These are phyloP conservation scores for Amniculicola lignicola DNA, from an alignment of 495 filamentous ascomycete genomes.

Conservation along the genomic window DNA sequence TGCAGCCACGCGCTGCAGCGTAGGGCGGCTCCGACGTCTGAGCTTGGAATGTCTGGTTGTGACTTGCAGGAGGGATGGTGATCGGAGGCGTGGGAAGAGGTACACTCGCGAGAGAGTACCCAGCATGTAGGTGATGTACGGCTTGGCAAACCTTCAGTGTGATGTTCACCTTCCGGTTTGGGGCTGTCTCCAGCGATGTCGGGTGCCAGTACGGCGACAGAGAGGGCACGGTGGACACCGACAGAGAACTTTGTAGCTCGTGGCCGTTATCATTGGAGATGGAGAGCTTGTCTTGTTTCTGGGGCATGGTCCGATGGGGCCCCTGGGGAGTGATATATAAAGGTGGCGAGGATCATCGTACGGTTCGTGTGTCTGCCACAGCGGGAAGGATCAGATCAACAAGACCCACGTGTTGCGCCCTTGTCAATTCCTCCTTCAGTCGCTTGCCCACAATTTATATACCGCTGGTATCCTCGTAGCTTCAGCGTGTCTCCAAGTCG, in stretches of 20 bases:
- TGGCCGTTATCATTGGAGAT: constrained; percentile 14
- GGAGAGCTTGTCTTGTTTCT: neutral
- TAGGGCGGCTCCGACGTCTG: constrained; percentile 17
- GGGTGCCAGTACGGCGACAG: neutral
- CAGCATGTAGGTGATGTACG: constrained; percentile 15
- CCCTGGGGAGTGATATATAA: constrained; percentile 2
- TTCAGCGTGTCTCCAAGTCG: neutral
- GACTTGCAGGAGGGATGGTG: neutral
- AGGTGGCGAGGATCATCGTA: constrained; percentile 10
- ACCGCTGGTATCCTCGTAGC: neutral
- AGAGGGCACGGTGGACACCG: neutral
- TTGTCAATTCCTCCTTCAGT: neutral
- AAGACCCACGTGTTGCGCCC: neutral
- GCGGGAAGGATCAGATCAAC: constrained; percentile 13
- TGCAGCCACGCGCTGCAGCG: constrained; percentile 4
- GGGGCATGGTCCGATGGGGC: neutral
- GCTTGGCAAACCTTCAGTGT: neutral
- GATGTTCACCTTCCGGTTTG: constrained; percentile 8
- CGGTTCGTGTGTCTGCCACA: neutral
- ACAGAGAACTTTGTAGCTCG: neutral
- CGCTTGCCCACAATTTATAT: neutral
- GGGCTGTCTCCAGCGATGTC: neutral
- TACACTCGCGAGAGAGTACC: neutral
- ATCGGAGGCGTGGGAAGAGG: no score
- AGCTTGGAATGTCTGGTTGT: neutral